Percentiles rank a stretch among this genome's conserved stretches.
Evolutionary conservation across 1,284 basidiomycete species (phyloP).

Genomic region (Ustilago cynodontis): DNA sequence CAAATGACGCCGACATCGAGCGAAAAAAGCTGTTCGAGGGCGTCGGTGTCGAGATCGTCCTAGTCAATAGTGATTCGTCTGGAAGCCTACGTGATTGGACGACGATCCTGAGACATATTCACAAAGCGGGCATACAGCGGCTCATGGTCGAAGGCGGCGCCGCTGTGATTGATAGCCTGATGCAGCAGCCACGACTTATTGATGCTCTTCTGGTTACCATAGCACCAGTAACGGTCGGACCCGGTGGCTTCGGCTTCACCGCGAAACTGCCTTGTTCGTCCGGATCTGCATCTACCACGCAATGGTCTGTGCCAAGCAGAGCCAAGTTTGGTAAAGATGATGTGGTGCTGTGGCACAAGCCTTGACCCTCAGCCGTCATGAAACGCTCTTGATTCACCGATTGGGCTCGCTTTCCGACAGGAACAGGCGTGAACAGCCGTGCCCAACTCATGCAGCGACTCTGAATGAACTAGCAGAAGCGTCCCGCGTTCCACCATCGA

Average conservation of each 20-base stretch:
- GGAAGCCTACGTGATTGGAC: constrained; percentile 29
- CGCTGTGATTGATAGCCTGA: constrained; percentile 81
- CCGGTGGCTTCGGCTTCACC: constrained; percentile 28
- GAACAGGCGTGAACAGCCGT: background rate
- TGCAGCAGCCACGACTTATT: constrained; percentile 34
- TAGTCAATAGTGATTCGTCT: constrained; percentile 65
- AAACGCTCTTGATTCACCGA: too few relatives aligned
- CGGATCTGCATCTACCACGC: background rate
- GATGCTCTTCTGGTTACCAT: constrained; percentile 47
- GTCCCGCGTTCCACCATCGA: too few relatives aligned
- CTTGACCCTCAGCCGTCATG: background rate
- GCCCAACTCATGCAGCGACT: background rate
- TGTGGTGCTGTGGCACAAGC: constrained; percentile 34
- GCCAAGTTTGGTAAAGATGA: constrained; percentile 38
- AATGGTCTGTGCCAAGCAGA: constrained; percentile 10
- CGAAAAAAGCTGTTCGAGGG: constrained; percentile 61
- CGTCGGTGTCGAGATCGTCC: constrained; percentile 70
- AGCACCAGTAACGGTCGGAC: constrained; percentile 27
- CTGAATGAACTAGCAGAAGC: background rate
- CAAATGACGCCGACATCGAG: constrained; percentile 50
- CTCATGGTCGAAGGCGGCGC: constrained; percentile 98
- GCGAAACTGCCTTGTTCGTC: constrained; percentile 16
- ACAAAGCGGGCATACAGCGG: constrained; percentile 75
- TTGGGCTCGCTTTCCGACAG: background rate
- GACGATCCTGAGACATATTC: constrained; percentile 37